Base-by-base conservation (phyloP, 768 basidiomycete genomes). In the Pulveroboletus sp. region DNA sequence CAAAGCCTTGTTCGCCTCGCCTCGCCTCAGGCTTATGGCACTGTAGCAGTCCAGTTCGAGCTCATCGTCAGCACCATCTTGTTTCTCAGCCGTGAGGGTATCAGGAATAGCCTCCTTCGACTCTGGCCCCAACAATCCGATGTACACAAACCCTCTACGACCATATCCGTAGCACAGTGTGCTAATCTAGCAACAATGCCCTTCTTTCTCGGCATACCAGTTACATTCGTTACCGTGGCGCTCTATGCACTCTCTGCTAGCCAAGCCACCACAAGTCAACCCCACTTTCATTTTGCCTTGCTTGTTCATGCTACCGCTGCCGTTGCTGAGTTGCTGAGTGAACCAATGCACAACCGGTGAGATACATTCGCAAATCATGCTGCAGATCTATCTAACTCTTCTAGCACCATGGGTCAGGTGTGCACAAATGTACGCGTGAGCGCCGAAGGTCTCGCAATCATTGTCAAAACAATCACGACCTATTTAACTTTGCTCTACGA, bases 41-140 rank as follows among this genome's bases (percentile, higher is more conserved):
- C 90, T 1, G 93, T 91, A 14, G 82, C 92, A 0, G 88, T 99
- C 52, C 94, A 97, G 60, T 93, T 98, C 67, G 97, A 98, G 64
- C 80, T 97, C 23, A 63, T 98, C 21, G 77, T 90, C 39, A 90
- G 86, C 57, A 93, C 93, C 11, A 89, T 94, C 59, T 75, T 98
- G 37, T 97, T 98, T 66, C 75, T 98, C 8, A 85, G 87, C 29
- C 77, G 97, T n/a, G 97, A 99, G 66, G 95, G 94, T 16, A 79
- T 98, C 8, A 78, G 97, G 34, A 90, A 87, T 63, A 84, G 90
- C 6, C 76, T 97, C 5, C 74, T 97, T 14, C 80, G 94, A n/a
- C 75, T 74, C 29, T 63, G 66, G 51, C 53, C 67, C 3, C 51
- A 62, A 20, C 49, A 59, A 31, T 42, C 44, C 23, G 24, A 37